Base-by-base conservation (phyloP, 176 grass and related monocot species). In the Phyllostachys edulis region DNA sequence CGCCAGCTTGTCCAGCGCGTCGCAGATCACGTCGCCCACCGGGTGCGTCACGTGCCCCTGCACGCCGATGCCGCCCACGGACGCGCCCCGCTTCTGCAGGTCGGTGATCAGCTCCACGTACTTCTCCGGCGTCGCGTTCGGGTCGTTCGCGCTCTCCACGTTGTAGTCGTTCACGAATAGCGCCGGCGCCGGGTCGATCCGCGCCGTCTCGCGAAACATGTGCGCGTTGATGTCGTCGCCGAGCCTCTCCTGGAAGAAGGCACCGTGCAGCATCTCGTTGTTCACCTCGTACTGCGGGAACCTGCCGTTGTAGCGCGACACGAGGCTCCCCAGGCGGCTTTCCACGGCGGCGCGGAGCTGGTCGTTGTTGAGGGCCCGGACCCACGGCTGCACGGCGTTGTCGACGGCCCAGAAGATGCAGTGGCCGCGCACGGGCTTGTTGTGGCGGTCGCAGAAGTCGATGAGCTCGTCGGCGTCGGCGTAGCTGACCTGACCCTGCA, bases 121-220 rank as follows among this genome's bases (percentile, higher is more conserved):
- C 91, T 77, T 85, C 68, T 93, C 93, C 34, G 94, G 94, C 66
- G 90, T 87, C 15, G 94, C 88, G 77, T 87, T 85, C 0, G 80
- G 82, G 78, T 93, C 94, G 69, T 81, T 82, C 11, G 1, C 90
- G 81, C 65, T 73, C 81, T 96, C 93, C 26, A 96, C 93, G 77
- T 96, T 81, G 90, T 95, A 95, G 83, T 95, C 93, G 75, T 96
- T 96, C 1, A 96, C 93, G 79, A 96, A 96, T 6, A 96, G 90
- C 24, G 69, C 54, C 1, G 93, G 79, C 4, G 76, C 62, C 18
- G 86, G 41, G 67, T 96, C 93, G 52, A 93, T 79, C 7, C 5
- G 27, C 38, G 68, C 74, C 5, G 93, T 90, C 67, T 89, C 69
- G 3, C 89, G 82, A 80, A 95, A 93, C 93, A 96, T 96, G 61